Base-by-base conservation (phyloP, 169 alveolate genomes). In the Theileria equi region DNA sequence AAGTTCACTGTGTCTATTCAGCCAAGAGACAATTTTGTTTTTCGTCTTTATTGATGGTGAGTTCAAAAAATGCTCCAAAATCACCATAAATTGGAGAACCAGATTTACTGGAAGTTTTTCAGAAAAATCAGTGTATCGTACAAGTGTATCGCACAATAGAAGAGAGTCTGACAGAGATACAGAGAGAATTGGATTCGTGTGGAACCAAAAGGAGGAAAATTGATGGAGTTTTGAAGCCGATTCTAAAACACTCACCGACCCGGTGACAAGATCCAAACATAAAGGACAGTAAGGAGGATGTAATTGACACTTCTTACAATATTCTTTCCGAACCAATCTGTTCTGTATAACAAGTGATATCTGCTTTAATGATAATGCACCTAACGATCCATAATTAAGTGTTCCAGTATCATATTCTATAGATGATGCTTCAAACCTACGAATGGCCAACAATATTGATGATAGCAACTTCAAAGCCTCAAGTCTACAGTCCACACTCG, bases 191-290 rank as follows among this genome's bases (percentile, higher is more conserved):
- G 76, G 74, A 44, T 64, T 66, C 2, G 63, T 41, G 53, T 64
- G 60, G 58, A 62, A 73, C 83, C 83, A 73, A 28, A 73, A 63
- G 19, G 83, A 21, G 5, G 58, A 50, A 45, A 73, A 73, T 44
- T 73, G 83, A n/a, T 73, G 83, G 34, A 73, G 26, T 11, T 45
- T 68, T 40, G 70, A 43, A 36, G 45, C 69, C 13, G 69, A 59
- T 38, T 73, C 36, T 34, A 73, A 31, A 11, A 53, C 83, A n/a
- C 66, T 26, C 8, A 59, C 48, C 3, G 83, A 36, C 4, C 76
- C 78, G 26, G 55, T 29, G 25, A 73, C 48, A 43, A 59, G 68
- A 29, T 73, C 34, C 4, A 43, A 38, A 28, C 83, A 73, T 8
- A 32, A 43, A 3, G 34, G 66, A 40, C 83, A 73, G 40, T 35